Percentiles rank a stretch among this genome's conserved stretches.
Conservation (phyloP, 2,329 filamentous ascomycete genomes). For the Leptodontidium sp. region DNA sequence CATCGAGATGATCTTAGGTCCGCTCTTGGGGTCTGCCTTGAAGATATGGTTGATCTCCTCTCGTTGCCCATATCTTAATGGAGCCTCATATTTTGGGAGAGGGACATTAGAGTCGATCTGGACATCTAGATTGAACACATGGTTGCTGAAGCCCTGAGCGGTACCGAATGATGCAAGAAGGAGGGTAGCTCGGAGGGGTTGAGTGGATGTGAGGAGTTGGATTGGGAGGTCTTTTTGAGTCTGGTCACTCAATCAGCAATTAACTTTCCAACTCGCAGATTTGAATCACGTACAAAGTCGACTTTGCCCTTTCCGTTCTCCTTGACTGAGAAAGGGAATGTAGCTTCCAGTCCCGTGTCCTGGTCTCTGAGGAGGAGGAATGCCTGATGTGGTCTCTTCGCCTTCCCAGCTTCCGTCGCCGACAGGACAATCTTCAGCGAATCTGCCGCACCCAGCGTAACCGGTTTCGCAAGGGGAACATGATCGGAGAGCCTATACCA, state of each 20-base stretch:
- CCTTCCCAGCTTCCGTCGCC: slow-evolving; percentile 77
- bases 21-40: slow-evolving; percentile 79
- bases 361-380: slow-evolving; percentile 85
- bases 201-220: slow-evolving; percentile 75
- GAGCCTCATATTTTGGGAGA: slow-evolving; percentile 67
- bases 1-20: slow-evolving; percentile 80
- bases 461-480: slow-evolving; percentile 60
- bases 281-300: slow-evolving; percentile 74
- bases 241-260: slow-evolving; percentile 56
- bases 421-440: slow-evolving; percentile 85
- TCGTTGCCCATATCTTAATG: slow-evolving; percentile 84
- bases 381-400: slow-evolving; percentile 90
- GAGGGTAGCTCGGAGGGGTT: slow-evolving; percentile 80
- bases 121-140: slow-evolving; percentile 77
- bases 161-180: slow-evolving; percentile 88
- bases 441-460: slow-evolving; percentile 73
- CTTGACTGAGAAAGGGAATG: slow-evolving; percentile 84
- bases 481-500: slow-evolving; percentile 42
- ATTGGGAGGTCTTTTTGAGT: slow-evolving; percentile 87
- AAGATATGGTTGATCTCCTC: slow-evolving; percentile 93
- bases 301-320: slow-evolving; percentile 87
- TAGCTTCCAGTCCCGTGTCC: slow-evolving; percentile 80
- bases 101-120: slow-evolving; percentile 68
- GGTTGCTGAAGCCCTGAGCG: slow-evolving; percentile 70
- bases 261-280: background rate